Percentiles rank a stretch among this genome's conserved stretches.
phyloP scores from a whole-genome alignment of 1,284 basidiomycete genomes.

The Pseudozyma flocculosa region DNA sequence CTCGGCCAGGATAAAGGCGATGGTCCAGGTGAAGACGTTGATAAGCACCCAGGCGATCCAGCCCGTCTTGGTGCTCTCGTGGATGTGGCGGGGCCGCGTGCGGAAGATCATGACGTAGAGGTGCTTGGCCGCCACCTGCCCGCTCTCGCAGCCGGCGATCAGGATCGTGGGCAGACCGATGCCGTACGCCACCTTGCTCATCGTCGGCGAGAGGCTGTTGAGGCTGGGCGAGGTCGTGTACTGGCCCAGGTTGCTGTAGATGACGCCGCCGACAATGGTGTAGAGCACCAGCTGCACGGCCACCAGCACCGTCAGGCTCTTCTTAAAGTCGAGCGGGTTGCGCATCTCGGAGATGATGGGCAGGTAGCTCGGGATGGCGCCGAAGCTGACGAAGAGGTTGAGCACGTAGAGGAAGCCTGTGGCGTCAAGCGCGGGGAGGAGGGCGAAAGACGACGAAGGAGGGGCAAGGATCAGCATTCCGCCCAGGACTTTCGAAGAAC shows the following conservation, averaged over 20 bases:
- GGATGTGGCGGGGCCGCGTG: conserved; percentile 30
- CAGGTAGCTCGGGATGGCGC: conserved; percentile 42
- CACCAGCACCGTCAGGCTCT: conserved; percentile 34
- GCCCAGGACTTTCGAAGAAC: too few relatives aligned
- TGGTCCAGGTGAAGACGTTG: conserved; percentile 44
- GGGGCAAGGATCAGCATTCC: too few relatives aligned
- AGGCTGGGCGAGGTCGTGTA: conserved; percentile 50
- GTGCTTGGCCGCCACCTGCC: conserved; percentile 45
- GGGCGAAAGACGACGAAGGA: too few relatives aligned
- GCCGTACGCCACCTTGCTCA: conserved; percentile 47
- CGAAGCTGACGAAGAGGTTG: conserved; percentile 46
- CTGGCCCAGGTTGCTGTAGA: conserved; percentile 50
- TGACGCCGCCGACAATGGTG: conserved; percentile 46
- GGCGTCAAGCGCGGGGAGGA: too few relatives aligned
- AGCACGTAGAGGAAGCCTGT: conserved; percentile 41
- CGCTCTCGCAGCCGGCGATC: conserved; percentile 47
- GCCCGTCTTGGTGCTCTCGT: conserved; percentile 26
- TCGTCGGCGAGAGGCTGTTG: conserved; percentile 29
- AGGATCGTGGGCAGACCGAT: conserved; percentile 48
- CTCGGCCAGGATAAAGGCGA: conserved; percentile 44
- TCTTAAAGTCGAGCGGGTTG: conserved; percentile 38
- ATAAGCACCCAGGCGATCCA: conserved; percentile 44
- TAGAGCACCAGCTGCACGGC: conserved; percentile 45
- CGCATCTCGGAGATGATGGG: conserved; percentile 52
- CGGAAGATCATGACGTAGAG: conserved; percentile 42